Conservation (phyloP, 164 flowering plant genomes). For the Magnolia officinalis region DNA sequence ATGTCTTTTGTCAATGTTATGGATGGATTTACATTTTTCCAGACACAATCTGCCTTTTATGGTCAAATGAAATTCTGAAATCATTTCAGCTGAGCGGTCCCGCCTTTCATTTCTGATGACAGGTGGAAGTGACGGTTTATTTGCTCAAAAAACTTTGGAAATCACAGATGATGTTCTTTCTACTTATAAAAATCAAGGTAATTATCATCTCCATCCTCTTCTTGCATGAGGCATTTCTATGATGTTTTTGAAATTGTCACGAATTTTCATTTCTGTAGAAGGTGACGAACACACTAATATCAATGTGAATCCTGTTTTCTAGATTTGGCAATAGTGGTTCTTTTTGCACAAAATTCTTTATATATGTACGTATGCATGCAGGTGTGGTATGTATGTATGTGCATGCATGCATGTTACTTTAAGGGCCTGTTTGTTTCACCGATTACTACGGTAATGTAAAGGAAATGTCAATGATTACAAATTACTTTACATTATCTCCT, state of each 20-base stretch:
- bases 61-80: background rate
- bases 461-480: too few species aligned
- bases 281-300: background rate
- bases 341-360: too few species aligned
- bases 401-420: too few species aligned
- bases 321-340: background rate
- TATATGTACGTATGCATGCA: too few species aligned
- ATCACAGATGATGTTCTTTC: slow-evolving; percentile 76
- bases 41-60: background rate
- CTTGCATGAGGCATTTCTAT: background rate
- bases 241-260: background rate
- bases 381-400: too few species aligned
- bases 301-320: background rate
- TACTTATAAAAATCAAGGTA: slow-evolving; percentile 95
- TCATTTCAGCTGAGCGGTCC: slow-evolving; percentile 1
- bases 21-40: background rate
- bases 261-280: background rate
- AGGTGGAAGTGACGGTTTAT: slow-evolving; percentile 98
- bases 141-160: slow-evolving; percentile 88
- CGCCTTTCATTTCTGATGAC: slow-evolving; percentile 16
- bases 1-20: background rate
- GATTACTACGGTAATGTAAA: too few species aligned
- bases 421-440: too few species aligned
- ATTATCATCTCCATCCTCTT: background rate
- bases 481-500: too few species aligned